Base-by-base conservation (phyloP, 805 yeast species). In the Yarrowia yakushimensis region DNA sequence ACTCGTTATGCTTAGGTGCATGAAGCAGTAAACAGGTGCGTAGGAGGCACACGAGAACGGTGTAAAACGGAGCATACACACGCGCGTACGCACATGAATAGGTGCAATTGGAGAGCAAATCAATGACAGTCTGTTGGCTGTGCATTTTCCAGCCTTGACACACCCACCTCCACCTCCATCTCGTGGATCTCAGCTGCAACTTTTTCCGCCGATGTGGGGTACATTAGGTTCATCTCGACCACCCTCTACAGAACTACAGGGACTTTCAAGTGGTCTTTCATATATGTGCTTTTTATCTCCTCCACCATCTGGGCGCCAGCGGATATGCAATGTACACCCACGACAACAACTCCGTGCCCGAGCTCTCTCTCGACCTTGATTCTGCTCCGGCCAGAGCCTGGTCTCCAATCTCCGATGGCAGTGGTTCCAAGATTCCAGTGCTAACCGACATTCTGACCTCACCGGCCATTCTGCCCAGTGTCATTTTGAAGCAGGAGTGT, bases 171-270 rank as follows among this genome's bases (percentile, higher is more conserved):
- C n/a, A n/a, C 27, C 27, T 25, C 27, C 8, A 25, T 25, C 27
- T 25, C 27, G 8, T 5, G 4, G 27, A 25, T n/a, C 27, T 25
- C 31, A 22, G 25, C 39, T 52, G 59, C 59, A 52, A 34, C 43
- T 52, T 52, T 52, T 52, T 52, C 59, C 59, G 57, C 57, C 55
- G 57, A 42, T 52, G 59, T 52, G 59, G 59, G 59, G 59, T 52
- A 52, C 59, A 52, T 52, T 52, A 52, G 33, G 59, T 52, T 52
- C 59, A 52, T 52, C 33, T 52, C 55, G 31, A 48, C 39, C 39
- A 45, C 52, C 23, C 43, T 34, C 59, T 36, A 52, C 55, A 52
- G 34, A 25, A 25, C 57, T 50, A 50, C 59, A 30, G 34, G 43
- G 43, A n/a, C 43, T 28, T 52, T 25, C 31, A 36, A 34, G 25